phyloP scores from a whole-genome alignment of 2,329 filamentous ascomycete species.

The Ramularia endophylla region DNA sequence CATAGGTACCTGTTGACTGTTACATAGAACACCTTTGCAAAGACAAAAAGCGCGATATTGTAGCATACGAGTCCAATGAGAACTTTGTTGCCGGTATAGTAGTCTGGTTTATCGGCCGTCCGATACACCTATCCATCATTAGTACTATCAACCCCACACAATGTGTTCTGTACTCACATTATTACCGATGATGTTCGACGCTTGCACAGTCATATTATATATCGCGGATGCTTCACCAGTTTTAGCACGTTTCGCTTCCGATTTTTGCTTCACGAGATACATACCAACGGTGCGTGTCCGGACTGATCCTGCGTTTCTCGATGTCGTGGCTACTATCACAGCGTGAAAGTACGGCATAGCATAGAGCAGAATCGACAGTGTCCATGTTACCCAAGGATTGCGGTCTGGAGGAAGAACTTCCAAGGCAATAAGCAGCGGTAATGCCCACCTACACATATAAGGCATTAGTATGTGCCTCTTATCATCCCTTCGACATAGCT shows the following conservation, averaged over 20 bases:
- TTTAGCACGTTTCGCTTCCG: no score
- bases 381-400: conserved; percentile 33
- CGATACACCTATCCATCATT: conserved; percentile 43
- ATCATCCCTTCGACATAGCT: no score
- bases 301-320: conserved; percentile 57
- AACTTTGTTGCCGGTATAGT: conserved; percentile 49
- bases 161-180: background rate
- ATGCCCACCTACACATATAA: no score
- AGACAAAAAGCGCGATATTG: conserved; percentile 47
- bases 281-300: conserved; percentile 54
- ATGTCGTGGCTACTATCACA: conserved; percentile 55
- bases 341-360: conserved; percentile 46
- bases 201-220: conserved; percentile 51
- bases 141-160: no score
- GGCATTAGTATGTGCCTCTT: no score
- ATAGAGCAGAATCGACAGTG: conserved; percentile 34
- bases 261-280: no score
- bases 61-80: conserved; percentile 47
- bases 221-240: conserved; percentile 40
- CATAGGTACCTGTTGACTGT: conserved; percentile 41
- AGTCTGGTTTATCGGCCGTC: conserved; percentile 50
- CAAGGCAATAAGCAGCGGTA: conserved; percentile 37
- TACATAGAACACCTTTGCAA: conserved; percentile 50
- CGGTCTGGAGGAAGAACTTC: conserved; percentile 30
- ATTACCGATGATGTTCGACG: conserved; percentile 32